These are phyloP conservation scores for Kingdonia uniflora DNA, from an alignment of 164 flowering plant species.

Conservation along the genomic window DNA sequence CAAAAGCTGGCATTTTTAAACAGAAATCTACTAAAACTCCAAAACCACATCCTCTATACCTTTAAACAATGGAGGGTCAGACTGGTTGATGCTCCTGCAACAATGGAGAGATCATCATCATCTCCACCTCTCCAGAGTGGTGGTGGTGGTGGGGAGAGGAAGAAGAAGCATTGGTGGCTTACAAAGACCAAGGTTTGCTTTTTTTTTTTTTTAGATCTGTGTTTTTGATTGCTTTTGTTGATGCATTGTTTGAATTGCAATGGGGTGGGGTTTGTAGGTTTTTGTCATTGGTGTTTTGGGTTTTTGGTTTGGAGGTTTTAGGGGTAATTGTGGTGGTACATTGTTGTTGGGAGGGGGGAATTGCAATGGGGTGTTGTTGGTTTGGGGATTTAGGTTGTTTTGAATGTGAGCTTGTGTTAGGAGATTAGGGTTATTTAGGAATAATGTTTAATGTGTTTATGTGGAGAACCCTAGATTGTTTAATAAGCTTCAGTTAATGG, in stretches of 20 bases:
- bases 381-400: too few relatives aligned
- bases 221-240: background rate
- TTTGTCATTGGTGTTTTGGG: background rate
- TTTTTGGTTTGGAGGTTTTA: background rate
- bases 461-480: too few relatives aligned
- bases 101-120: slow-evolving; percentile 30
- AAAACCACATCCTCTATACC: background rate
- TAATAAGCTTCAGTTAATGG: too few relatives aligned
- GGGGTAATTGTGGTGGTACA: background rate
- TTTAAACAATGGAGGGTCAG: slow-evolving; percentile 4
- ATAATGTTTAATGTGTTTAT: too few relatives aligned
- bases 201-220: too few relatives aligned
- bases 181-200: slow-evolving; percentile 62
- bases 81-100: background rate
- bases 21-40: too few relatives aligned
- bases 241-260: too few relatives aligned
- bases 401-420: too few relatives aligned
- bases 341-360: background rate
- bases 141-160: slow-evolving; percentile 49
- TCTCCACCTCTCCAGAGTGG: slow-evolving; percentile 38
- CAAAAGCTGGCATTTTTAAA: slow-evolving; percentile 2
- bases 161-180: slow-evolving; percentile 94
- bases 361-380: background rate
- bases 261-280: background rate
- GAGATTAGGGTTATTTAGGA: too few relatives aligned